Base-by-base conservation (phyloP, 208 protist species). In the Naegleria lovaniensis region DNA sequence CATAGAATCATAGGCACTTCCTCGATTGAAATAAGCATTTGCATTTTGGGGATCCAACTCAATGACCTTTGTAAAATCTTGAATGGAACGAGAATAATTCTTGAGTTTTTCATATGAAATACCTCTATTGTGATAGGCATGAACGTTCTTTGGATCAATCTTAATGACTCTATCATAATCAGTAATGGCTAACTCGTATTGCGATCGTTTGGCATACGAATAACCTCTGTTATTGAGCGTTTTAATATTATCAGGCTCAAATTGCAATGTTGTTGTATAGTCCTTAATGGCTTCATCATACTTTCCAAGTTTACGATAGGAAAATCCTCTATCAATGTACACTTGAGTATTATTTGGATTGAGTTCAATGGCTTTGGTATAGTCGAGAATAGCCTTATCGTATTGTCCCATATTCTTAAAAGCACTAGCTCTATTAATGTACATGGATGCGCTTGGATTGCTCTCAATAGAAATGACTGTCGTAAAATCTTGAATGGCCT, bases 21-120 rank as follows among this genome's bases (percentile, higher is more conserved):
- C 96, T 58, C 96, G 94, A 91, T 95, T 96, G 93, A 96, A 97
- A 91, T 67, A 96, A 11, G 96, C 96, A 91, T 96, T 97, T 39
- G 92, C 93, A 93, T 98, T 98, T 25, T 92, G 93, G 36, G 97
- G 97, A 92, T 98, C 97, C 55, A 98, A 94, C 91, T 97, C 94
- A 88, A 96, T 94, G 9, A 97, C 91, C 25, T 92, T 93, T 29
- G 94, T 93, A 88, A 98, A 98, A 83, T 96, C 95, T 5, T 85
- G 43, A n/a, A 96, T 85, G n/a, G 95, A 94, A n/a, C 83, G 52
- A 33, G 83, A 25, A 90, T 95, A 94, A 41, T 93, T 39, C 15
- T 91, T 91, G 41, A 93, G 9, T 88, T 98, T 97, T 85, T 96
- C 95, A 89, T 94, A 96, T 88, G 92, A 94, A 79, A 97, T 94